These are phyloP conservation scores for Quercus phellos DNA, from an alignment of 331 rosid genomes.

Conservation along the genomic window DNA sequence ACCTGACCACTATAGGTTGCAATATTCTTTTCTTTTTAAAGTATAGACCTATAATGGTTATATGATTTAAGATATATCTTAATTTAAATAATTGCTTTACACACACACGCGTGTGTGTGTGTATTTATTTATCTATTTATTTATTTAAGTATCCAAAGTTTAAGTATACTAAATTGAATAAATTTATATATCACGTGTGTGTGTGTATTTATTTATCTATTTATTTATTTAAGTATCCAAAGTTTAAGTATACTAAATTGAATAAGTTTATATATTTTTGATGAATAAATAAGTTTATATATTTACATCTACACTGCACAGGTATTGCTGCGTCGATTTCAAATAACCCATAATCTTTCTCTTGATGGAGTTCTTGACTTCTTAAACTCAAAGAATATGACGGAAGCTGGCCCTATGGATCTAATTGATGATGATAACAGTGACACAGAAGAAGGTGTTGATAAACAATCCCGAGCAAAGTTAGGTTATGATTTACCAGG, in stretches of 20 bases:
- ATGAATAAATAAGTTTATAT: background rate
- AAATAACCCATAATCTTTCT: conserved; percentile 87
- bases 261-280: conserved; percentile 4
- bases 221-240: background rate
- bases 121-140: background rate
- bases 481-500: conserved; percentile 80
- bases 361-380: conserved; percentile 91
- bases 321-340: conserved; percentile 78
- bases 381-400: conserved; percentile 93
- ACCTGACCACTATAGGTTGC: background rate
- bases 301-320: conserved; percentile 33
- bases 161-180: background rate
- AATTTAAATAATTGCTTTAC: background rate
- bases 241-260: background rate
- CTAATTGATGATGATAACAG: conserved; percentile 80
- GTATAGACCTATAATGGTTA: background rate
- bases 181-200: background rate
- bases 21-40: background rate
- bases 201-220: too few relatives aligned
- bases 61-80: background rate
- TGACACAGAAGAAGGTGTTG: conserved; percentile 89
- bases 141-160: background rate
- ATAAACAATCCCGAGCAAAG: conserved; percentile 64
- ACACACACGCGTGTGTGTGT: too few relatives aligned
- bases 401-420: conserved; percentile 86